phyloP scores from a whole-genome alignment of 257 asterid species.

The Paraleonurus japonicus region DNA sequence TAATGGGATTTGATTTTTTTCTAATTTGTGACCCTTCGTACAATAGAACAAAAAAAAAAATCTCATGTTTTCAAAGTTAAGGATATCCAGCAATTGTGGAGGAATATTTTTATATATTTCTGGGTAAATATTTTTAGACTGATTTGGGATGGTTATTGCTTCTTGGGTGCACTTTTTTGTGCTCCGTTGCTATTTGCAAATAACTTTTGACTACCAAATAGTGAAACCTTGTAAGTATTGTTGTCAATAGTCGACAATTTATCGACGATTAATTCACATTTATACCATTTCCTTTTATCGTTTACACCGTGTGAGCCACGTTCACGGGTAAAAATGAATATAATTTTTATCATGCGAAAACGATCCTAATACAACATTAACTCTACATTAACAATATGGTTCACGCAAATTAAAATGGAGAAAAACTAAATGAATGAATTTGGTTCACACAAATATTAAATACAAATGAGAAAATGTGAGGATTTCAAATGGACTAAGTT shows the following conservation, averaged over 20 bases:
- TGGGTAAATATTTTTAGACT: slow-evolving; percentile 24
- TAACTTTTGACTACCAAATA: slow-evolving; percentile 20
- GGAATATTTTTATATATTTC: slow-evolving; percentile 32
- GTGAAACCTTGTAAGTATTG: neutral
- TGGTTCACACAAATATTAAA: too few relatives aligned
- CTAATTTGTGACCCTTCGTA: neutral
- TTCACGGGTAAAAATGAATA: too few relatives aligned
- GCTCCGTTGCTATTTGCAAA: slow-evolving; percentile 27
- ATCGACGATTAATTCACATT: too few relatives aligned
- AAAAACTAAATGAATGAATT: too few relatives aligned
- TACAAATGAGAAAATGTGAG: too few relatives aligned
- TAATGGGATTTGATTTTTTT: neutral
- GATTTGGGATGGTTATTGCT: slow-evolving; percentile 29
- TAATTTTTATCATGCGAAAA: too few relatives aligned
- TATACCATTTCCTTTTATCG: too few relatives aligned
- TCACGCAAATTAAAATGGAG: too few relatives aligned
- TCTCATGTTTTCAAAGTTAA: neutral
- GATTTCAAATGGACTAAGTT: too few relatives aligned
- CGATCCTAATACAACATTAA: too few relatives aligned
- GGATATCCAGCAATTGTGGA: slow-evolving; percentile 34
- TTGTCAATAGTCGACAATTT: neutral
- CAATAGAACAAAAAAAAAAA: neutral
- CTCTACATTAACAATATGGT: too few relatives aligned
- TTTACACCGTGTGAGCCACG: too few relatives aligned
- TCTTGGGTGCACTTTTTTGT: slow-evolving; percentile 26